phyloP scores from a whole-genome alignment of 306 rosid genomes.

The Prunus persica region Prunus_persica_NCBIv2 NC_034016.1:18950001-18950500 shows the following conservation, averaged over 20 bases:
- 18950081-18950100: neutral
- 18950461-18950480: conserved; percentile 5
- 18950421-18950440: neutral
- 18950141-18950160: conserved; percentile 32
- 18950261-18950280: conserved; percentile 24
- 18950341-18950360: conserved; percentile 79
- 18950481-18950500: neutral
- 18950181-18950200: conserved; percentile 20
- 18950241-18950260: conserved; percentile 35
- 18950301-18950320: conserved; percentile 37
- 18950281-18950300: conserved; percentile 14
- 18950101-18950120: conserved; percentile 31
- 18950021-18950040: conserved; percentile 20
- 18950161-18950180: conserved; percentile 21
- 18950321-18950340: conserved; percentile 74
- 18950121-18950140: conserved; percentile 60
- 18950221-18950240: conserved; percentile 15
- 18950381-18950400: conserved; percentile 29
- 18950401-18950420: neutral
- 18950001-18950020: neutral
- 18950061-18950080: conserved; percentile 4
- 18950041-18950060: conserved; percentile 20
- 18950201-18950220: conserved; percentile 29
- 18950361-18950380: conserved; percentile 32
- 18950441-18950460: neutral